Evolutionary conservation across 1,139 yeast genomes (phyloP).

Genomic region (Entelexis paramagnoliae): DNA sequence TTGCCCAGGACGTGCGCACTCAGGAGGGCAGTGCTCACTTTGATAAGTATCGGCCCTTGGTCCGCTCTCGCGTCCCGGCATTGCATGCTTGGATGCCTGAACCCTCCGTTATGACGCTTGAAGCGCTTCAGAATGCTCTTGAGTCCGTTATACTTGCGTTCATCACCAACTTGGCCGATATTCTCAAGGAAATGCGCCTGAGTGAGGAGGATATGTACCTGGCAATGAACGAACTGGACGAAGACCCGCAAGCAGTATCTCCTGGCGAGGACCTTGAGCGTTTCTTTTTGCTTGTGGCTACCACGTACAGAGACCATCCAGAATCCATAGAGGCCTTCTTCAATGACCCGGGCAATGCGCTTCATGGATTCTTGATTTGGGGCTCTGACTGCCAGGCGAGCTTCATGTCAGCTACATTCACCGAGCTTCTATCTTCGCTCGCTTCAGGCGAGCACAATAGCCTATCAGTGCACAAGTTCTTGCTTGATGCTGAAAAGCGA

Average conservation of each 20-base stretch:
- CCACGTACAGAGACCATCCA: constrained; percentile 54
- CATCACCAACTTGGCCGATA: constrained; percentile 63
- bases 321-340: constrained; percentile 51
- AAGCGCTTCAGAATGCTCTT: constrained; percentile 22
- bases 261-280: constrained; percentile 79
- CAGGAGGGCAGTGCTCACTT: constrained; percentile 9
- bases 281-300: constrained; percentile 68
- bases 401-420: constrained; percentile 71
- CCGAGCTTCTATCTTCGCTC: constrained; percentile 66
- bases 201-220: constrained; percentile 73
- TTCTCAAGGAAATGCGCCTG: constrained; percentile 69
- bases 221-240: constrained; percentile 34
- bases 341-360: constrained; percentile 53
- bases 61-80: constrained; percentile 23
- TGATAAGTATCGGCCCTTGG: constrained; percentile 8
- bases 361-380: constrained; percentile 78
- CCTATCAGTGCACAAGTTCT: constrained; percentile 8
- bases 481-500: constrained; percentile 40
- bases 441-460: constrained; percentile 36
- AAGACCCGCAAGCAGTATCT: constrained; percentile 35
- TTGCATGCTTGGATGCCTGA: constrained; percentile 13
- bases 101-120: background rate
- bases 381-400: constrained; percentile 77
- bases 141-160: constrained; percentile 47
- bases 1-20: constrained; percentile 56